These are phyloP conservation scores for Coprinopsis cinerea DNA, from an alignment of 768 basidiomycete genomes.

Conservation along the genomic window DNA sequence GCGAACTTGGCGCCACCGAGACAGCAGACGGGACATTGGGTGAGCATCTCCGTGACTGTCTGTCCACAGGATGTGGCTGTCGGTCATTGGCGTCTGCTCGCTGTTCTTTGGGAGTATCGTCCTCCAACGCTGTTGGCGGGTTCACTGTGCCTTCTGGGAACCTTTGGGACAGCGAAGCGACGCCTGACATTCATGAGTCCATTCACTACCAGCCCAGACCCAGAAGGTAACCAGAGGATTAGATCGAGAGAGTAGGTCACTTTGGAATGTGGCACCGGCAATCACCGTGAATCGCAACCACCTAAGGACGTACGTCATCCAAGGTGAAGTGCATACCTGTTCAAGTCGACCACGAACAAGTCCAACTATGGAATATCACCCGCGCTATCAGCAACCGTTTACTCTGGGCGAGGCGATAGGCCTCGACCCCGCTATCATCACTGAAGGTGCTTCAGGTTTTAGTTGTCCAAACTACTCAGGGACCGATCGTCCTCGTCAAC, in stretches of 20 bases:
- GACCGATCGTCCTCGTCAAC: constrained; percentile 3
- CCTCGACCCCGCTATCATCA: constrained; percentile 62
- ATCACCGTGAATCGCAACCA: too few relatives aligned
- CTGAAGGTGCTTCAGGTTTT: constrained; percentile 53
- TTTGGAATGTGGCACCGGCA: too few relatives aligned
- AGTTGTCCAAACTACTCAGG: background rate
- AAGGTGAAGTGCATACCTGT: background rate
- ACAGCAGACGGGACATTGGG: too few relatives aligned
- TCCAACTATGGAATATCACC: constrained; percentile 54
- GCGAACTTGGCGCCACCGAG: background rate
- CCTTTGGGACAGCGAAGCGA: background rate
- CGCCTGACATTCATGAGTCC: background rate
- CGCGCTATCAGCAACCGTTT: constrained; percentile 72
- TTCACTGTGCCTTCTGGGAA: background rate
- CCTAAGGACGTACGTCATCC: too few relatives aligned
- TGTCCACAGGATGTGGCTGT: too few relatives aligned
- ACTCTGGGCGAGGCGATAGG: constrained; percentile 56
- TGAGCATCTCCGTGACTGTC: too few relatives aligned
- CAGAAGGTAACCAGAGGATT: too few relatives aligned
- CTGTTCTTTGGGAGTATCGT: too few relatives aligned
- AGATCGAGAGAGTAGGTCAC: too few relatives aligned
- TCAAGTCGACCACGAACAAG: background rate
- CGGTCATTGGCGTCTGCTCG: too few relatives aligned
- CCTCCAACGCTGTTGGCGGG: too few relatives aligned
- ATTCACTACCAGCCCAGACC: too few relatives aligned